Conservation (phyloP, 306 rosid species). For the Cyclanthera cordifolia region DNA sequence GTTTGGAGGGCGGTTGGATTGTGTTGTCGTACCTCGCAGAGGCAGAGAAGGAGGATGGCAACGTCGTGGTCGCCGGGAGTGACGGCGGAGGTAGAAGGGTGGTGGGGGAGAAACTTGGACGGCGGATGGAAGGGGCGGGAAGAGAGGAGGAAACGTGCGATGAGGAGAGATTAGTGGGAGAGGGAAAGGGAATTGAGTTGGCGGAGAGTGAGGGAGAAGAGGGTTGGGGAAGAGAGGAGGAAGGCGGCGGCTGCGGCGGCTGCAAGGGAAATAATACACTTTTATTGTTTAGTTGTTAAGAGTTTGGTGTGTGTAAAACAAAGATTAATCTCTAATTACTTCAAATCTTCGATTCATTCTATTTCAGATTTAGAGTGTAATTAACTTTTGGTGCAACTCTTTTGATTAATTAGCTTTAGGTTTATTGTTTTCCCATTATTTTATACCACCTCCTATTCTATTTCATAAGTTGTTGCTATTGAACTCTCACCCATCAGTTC, state of each 20-base stretch:
- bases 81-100: slow-evolving; percentile 21
- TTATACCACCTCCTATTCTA: no score
- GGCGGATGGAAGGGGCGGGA: slow-evolving; percentile 29
- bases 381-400: no score
- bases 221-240: slow-evolving; percentile 58
- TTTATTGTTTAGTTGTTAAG: no score
- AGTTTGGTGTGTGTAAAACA: no score
- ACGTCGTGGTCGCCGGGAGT: slow-evolving; percentile 48
- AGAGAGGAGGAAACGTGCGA: slow-evolving; percentile 64
- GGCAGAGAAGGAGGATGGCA: slow-evolving; percentile 48
- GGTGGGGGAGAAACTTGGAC: no score
- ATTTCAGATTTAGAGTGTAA: no score
- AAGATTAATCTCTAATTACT: no score
- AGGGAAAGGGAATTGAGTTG: slow-evolving; percentile 64
- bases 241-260: slow-evolving; percentile 39
- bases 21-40: slow-evolving; percentile 67
- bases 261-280: slow-evolving; percentile 35
- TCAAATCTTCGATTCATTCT: no score
- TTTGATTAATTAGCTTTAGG: no score
- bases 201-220: slow-evolving; percentile 53
- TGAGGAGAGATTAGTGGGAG: slow-evolving; percentile 47
- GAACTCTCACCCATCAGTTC: no score
- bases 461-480: no score
- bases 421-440: no score
- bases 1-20: slow-evolving; percentile 34